These are phyloP conservation scores for Penicillium antarcticum DNA, from an alignment of 495 filamentous ascomycete genomes.

Conservation along the genomic window DNA sequence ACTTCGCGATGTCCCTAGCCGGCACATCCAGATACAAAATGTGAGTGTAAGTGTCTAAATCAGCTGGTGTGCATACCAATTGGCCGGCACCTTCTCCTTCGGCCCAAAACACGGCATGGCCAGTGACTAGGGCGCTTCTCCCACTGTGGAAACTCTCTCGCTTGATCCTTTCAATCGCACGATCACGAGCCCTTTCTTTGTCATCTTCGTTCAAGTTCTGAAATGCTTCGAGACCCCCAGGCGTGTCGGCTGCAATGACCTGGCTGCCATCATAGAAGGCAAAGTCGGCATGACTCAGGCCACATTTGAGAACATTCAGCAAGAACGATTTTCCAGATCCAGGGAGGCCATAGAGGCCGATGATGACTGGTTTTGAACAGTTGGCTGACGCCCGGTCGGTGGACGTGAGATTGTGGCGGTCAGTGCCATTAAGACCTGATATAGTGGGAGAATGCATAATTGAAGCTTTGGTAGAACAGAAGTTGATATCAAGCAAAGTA, in stretches of 20 bases:
- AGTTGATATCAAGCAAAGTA: too few species aligned
- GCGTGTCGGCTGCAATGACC: constrained; percentile 43
- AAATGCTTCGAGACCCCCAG: constrained; percentile 53
- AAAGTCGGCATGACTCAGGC: constrained; percentile 33
- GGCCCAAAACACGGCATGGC: constrained; percentile 61
- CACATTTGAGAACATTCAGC: constrained; percentile 43
- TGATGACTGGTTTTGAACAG: constrained; percentile 33
- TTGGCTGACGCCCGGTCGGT: too few species aligned
- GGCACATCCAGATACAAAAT: constrained; percentile 58
- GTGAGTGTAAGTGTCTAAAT: constrained; percentile 54
- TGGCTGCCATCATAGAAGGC: constrained; percentile 53
- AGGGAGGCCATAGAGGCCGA: constrained; percentile 61
- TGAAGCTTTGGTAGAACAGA: neutral
- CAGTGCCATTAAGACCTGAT: too few species aligned
- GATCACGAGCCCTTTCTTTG: constrained; percentile 39
- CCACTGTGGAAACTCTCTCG: constrained; percentile 32
- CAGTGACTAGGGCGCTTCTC: constrained; percentile 50
- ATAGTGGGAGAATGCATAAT: too few species aligned
- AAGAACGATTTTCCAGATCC: constrained; percentile 59
- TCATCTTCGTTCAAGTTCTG: constrained; percentile 36
- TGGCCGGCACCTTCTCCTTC: constrained; percentile 29
- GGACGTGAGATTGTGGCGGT: too few species aligned
- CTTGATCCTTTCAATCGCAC: constrained; percentile 48
- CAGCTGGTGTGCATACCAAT: constrained; percentile 42
- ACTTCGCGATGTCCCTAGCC: constrained; percentile 29